These are phyloP conservation scores for Pythium biforme DNA, from an alignment of 352 stramenopile genomes.

Conservation along the genomic window DNA sequence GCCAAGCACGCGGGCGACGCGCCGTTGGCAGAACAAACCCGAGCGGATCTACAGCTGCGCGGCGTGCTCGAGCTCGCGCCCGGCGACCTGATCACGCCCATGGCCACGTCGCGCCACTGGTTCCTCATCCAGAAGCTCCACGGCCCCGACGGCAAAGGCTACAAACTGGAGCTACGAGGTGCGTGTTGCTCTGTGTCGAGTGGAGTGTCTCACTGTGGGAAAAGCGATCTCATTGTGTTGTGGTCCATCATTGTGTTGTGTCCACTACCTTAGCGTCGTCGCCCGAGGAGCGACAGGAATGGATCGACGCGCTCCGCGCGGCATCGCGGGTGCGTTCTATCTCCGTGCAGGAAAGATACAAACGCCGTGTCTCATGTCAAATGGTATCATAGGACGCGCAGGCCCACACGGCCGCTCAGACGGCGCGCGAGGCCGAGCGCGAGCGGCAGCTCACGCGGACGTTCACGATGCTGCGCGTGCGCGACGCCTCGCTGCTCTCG, in stretches of 20 bases:
- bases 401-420: slow-evolving; percentile 2
- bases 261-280: too few relatives aligned
- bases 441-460: slow-evolving; percentile 36
- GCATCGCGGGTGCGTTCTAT: slow-evolving; percentile 45
- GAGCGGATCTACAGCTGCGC: slow-evolving; percentile 7
- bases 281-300: slow-evolving; percentile 48
- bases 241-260: too few relatives aligned
- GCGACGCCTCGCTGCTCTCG: slow-evolving; percentile 31
- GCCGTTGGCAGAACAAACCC: background rate
- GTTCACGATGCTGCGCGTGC: slow-evolving; percentile 30
- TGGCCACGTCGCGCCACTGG: slow-evolving; percentile 49
- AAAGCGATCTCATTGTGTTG: too few relatives aligned
- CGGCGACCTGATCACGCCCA: slow-evolving; percentile 30
- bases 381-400: slow-evolving; percentile 5
- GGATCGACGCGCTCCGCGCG: slow-evolving; percentile 56
- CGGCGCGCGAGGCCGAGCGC: slow-evolving; percentile 45
- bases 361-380: background rate
- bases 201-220: slow-evolving; percentile 1
- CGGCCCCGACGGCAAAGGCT: slow-evolving; percentile 48
- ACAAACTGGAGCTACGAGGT: slow-evolving; percentile 75
- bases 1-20: background rate
- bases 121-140: slow-evolving; percentile 57
- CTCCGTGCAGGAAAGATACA: background rate
- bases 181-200: background rate
- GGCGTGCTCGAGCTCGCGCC: slow-evolving; percentile 46